phyloP scores from a whole-genome alignment of 192 early-diverging fungal species.

The Linnemannia hyalina region DNA sequence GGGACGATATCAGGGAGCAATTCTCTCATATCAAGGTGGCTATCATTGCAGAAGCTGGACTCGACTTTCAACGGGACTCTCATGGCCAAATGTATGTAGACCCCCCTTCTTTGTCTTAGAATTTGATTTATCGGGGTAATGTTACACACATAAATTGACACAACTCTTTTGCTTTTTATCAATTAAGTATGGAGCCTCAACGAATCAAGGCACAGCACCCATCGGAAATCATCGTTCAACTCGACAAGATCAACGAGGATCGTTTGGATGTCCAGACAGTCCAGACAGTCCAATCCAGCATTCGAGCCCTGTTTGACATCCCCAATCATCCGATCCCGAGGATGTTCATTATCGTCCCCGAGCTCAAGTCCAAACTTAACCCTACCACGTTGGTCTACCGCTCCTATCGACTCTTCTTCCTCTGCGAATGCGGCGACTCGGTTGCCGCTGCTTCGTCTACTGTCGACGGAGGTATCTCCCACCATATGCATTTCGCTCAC shows the following conservation, averaged over 20 bases:
- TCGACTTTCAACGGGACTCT: neutral
- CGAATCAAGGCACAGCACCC: neutral
- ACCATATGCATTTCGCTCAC: neutral
- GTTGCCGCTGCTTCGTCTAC: neutral
- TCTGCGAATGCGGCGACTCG: neutral
- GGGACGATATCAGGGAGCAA: neutral
- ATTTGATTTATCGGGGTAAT: too few relatives aligned
- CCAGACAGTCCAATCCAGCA: neutral
- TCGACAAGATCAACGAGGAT: neutral
- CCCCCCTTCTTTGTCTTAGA: too few relatives aligned
- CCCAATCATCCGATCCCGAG: neutral
- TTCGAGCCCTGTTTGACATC: neutral
- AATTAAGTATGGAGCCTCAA: neutral
- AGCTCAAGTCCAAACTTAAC: neutral
- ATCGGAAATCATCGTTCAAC: neutral
- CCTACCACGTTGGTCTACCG: neutral
- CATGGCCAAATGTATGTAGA: neutral
- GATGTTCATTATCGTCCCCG: neutral
- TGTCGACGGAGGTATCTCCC: neutral
- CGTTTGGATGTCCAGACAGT: neutral
- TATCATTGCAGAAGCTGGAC: neutral
- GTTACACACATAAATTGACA: too few relatives aligned
- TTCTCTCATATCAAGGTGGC: neutral
- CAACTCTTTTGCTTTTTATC: neutral
- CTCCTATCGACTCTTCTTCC: neutral